Evolutionary conservation across 768 basidiomycete genomes (phyloP), one percentile per base, ranked within the genome.

Genomic region (Suillus brevipes): DNA sequence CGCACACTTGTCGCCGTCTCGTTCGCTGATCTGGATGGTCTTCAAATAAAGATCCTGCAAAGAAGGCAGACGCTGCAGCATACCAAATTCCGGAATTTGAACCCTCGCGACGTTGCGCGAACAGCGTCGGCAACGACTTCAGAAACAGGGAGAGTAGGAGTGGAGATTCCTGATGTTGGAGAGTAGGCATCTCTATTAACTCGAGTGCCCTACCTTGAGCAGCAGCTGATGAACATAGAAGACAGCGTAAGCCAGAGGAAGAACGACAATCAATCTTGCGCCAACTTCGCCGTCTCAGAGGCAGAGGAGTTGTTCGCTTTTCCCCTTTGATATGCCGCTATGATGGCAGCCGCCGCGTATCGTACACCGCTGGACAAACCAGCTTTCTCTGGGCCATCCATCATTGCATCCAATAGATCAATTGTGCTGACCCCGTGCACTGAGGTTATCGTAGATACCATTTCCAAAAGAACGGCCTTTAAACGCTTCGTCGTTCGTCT

Each of bases 101-200:
- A 12, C 5, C n/a, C 45, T n/a, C 20, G n/a, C 20, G 18, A 20
- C 20, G 43, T 20, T 8, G 6, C 20, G 1, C 18, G 18, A 20
- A n/a, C 20, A n/a, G 3, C 4, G 4, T 45, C 45, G n/a, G 20
- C 9, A n/a, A 45, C 10, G 5, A 12, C 12, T 47, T 47, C n/a
- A 12, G 45, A n/a, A 23, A 2, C 45, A 23, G 4, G n/a, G n/a
- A 23, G 45, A 23, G 1, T 2, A 12, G 45, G 10, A 6, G 12
- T 23, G n/a, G n/a, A 23, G 45, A 2, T 1, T 12, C 23, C 47
- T 0, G 47, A 49, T 13, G 23, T 10, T 49, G 47, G 47, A 49
- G 2, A 6, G n/a, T 6, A 1, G 23, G 0, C 47, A 2, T 5
- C 0, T 49, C 13, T 49, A 3, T 3, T 25, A 5, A 12, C 6